Evolutionary conservation across 352 stramenopile species (phyloP), one percentile per base, ranked within the genome.

Genomic region (Phytophthora sp.): DNA sequence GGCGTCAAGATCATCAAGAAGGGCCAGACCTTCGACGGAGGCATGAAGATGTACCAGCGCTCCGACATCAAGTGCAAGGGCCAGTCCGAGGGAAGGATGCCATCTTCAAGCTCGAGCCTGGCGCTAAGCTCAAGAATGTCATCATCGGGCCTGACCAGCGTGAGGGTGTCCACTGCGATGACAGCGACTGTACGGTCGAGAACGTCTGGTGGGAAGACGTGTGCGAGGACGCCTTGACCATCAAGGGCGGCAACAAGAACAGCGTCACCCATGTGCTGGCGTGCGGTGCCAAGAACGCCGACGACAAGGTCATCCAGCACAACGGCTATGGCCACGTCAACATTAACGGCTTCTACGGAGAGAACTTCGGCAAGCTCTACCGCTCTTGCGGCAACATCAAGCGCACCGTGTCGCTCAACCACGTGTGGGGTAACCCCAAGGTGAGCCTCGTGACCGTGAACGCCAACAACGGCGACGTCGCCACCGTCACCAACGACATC

Each of bases 21-120:
- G 11, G 71, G 63, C 11, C 44, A 53, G 5, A 57, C 56, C 37
- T 80, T 77, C 37, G 76, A 82, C 43, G 76, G 76, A 27, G 63
- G 72, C 18, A 76, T 77, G 63, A 71, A 84, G 66, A 87, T 66
- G 24, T 87, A 83, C 66, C 57, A 84, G 23, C 74, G 67, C 17
- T 76, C 67, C 24, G 53, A 80, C 44, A 62, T 77, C 32, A 55
- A 21, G 49, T 84, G 74, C 54, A 39, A 69, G 1, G 58, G 49
- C 21, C 58, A 66, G 39, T 51, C 49, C 12, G 64, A 69, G 35
- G 53, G 45, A 44, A 26, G 4, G 53, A 64, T 24, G 61, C 66
- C 12, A 46, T 75, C n/a, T 75, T 75, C 57, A 43, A 45, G n/a
- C 31, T 75, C 21, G 49, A 68, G 58, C 24, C 66, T 8, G 66